phyloP scores from a whole-genome alignment of 345 rosid species.

The rapeseed (Brassica napus) region DNA sequence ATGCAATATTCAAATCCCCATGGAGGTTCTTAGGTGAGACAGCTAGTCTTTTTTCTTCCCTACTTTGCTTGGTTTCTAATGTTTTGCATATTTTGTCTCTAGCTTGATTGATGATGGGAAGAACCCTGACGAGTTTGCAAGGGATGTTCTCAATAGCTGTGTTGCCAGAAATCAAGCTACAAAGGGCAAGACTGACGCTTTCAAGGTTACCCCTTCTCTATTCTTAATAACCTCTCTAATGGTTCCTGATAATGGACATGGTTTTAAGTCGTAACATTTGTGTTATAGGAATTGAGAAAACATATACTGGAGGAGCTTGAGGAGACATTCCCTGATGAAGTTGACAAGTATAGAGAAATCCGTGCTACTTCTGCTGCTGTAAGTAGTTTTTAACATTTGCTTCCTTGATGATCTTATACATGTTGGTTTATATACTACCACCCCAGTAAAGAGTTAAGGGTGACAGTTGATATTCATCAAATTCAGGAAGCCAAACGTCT shows the following conservation, averaged over 20 bases:
- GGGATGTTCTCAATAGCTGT: constrained; percentile 80
- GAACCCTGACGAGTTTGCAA: constrained; percentile 93
- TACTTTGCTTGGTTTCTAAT: constrained; percentile 23
- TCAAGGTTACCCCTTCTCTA: constrained; percentile 53
- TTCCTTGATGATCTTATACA: background rate
- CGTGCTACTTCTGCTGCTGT: constrained; percentile 90
- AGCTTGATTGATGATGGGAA: constrained; percentile 95
- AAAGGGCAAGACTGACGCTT: constrained; percentile 85
- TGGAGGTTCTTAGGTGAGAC: constrained; percentile 76
- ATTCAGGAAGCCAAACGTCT: constrained; percentile 73
- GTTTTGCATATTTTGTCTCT: background rate
- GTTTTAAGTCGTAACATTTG: background rate
- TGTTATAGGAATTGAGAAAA: constrained; percentile 62
- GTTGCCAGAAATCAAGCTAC: constrained; percentile 90
- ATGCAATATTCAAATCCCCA: constrained; percentile 80
- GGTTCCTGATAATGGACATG: background rate
- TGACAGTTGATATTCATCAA: background rate
- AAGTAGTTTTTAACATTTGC: constrained; percentile 37
- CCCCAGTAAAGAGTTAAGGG: background rate
- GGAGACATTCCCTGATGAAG: constrained; percentile 86
- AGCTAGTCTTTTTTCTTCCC: background rate
- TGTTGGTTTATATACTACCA: background rate
- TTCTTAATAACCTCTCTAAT: background rate
- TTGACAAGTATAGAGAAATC: constrained; percentile 79
- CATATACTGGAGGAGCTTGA: constrained; percentile 88